Evolutionary conservation across 1,139 yeast species (phyloP), one percentile per base, ranked within the genome.

Genomic region (Yamadazyma songkhlaensis): DNA sequence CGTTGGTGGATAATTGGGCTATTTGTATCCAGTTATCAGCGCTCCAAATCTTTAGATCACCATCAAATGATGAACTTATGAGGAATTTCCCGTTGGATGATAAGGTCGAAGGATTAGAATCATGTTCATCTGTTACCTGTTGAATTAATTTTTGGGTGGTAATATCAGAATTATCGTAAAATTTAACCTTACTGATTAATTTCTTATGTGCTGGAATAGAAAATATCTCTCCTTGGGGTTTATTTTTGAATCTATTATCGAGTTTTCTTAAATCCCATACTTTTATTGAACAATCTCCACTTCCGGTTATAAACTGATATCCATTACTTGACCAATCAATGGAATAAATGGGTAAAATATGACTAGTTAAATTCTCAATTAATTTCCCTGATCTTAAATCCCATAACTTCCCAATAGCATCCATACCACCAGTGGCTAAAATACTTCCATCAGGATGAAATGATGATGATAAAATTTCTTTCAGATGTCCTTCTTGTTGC

Each of bases 401-500:
- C 97, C 97, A 92, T 5, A 89, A 55, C 33, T 84, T 65, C 0
- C 81, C 81, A 13, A 81, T 60, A 1, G 84, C 87, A 57, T 92
- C 97, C 8, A 81, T 63, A 0, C 97, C 96, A 2, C 84, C 95
- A 7, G 90, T 77, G 0, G 84, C 82, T 9, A 84, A 55, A 5
- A 92, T 57, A 3, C 92, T 69, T 1, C 97, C 97, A 53, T 89
- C 96, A 0, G 74, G 72, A 40, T 90, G 96, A 46, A 84, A 74
- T 1, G 76, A 61, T 2, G 86, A 62, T 1, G 81, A 57, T 46
- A 78, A 80, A 0, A 90, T 80, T 40, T 81, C 92, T 49, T 79
- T 82, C 1, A 88, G 68, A 53, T 92, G 97, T 0, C 97, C 97
- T 53, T 88, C 96, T 57, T 92, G 97, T 32, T 66, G 67, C 17